A percentile compares a stretch with the other conserved stretches of the same genome.
These are phyloP conservation scores for Entomortierella lignicola DNA, from an alignment of 192 early-diverging fungal species.

Conservation along the genomic window DNA sequence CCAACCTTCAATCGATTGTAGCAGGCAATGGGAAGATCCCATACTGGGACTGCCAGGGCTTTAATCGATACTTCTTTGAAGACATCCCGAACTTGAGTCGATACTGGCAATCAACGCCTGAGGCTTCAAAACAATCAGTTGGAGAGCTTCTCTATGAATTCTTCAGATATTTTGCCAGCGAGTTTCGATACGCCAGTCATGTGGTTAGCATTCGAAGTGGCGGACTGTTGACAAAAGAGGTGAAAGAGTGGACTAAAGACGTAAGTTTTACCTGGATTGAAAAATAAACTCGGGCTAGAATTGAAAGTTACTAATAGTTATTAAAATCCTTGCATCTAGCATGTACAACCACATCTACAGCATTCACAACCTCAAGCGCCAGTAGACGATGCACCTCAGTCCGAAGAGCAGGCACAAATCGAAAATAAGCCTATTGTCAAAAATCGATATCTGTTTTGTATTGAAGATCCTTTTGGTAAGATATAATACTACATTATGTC, in stretches of 20 bases:
- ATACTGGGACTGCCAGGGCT: constrained; percentile 45
- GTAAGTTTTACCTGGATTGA: constrained; percentile 22
- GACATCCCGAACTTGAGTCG: constrained; percentile 21
- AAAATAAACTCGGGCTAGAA: too few relatives aligned
- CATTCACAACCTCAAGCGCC: neutral
- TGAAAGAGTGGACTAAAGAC: constrained; percentile 49
- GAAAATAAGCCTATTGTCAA: constrained; percentile 40
- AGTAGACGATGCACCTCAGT: neutral
- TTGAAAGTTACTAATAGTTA: neutral
- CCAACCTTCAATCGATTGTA: constrained; percentile 53
- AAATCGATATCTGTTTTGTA: constrained; percentile 48
- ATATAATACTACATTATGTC: neutral
- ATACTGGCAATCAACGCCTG: constrained; percentile 47
- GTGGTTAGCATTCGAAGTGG: constrained; percentile 47
- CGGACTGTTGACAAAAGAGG: constrained; percentile 41
- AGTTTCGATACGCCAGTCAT: constrained; percentile 39
- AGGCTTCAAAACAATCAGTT: constrained; percentile 26
- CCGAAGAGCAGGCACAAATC: neutral
- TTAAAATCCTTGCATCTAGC: neutral
- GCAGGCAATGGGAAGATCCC: constrained; percentile 33
- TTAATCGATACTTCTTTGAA: constrained; percentile 53
- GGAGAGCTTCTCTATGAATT: constrained; percentile 48
- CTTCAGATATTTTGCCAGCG: constrained; percentile 47
- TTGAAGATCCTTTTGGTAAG: constrained; percentile 52
- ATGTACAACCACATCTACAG: constrained; percentile 19